A percentile compares a stretch with the other conserved stretches of the same genome.
Conservation (phyloP, 768 basidiomycete species). For the Mycena polygramma region DNA sequence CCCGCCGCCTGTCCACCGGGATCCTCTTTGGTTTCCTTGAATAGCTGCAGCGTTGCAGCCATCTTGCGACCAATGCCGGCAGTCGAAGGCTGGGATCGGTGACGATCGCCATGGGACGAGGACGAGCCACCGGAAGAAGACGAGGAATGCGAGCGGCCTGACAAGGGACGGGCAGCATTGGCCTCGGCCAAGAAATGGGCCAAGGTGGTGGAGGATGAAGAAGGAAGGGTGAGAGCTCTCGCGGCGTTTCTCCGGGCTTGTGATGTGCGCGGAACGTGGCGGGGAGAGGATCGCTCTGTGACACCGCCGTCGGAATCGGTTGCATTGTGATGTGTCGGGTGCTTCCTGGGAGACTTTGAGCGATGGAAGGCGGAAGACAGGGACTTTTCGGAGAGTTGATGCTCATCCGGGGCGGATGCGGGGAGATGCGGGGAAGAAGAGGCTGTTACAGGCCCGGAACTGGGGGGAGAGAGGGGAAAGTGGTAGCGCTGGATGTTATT, state of each 20-base stretch:
- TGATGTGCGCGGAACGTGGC: constrained; percentile 40
- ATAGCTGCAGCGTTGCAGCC: constrained; percentile 83
- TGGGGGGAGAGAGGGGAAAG: constrained; percentile 64
- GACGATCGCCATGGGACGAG: constrained; percentile 45
- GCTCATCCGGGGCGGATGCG: constrained; percentile 43
- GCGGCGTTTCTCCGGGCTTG: constrained; percentile 46
- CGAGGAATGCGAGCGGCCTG: constrained; percentile 52
- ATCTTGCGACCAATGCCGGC: constrained; percentile 84
- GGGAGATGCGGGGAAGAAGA: constrained; percentile 53
- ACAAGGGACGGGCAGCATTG: constrained; percentile 48
- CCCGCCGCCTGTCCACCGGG: constrained; percentile 48
- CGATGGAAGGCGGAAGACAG: constrained; percentile 37
- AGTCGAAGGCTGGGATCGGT: constrained; percentile 46
- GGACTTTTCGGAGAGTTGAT: constrained; percentile 42
- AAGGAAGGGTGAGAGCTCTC: constrained; percentile 56
- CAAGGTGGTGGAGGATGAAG: constrained; percentile 47
- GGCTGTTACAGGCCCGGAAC: constrained; percentile 56
- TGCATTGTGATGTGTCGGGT: constrained; percentile 46
- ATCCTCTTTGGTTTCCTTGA: constrained; percentile 76
- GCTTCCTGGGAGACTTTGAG: constrained; percentile 42
- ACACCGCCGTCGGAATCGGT: constrained; percentile 61
- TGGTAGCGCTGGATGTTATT: constrained; percentile 43
- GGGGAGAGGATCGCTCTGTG: constrained; percentile 55
- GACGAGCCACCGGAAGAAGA: constrained; percentile 51
- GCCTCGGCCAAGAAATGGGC: constrained; percentile 43